Conservation (phyloP, 106 monocot species). For the Dendrobium officinale region DNA sequence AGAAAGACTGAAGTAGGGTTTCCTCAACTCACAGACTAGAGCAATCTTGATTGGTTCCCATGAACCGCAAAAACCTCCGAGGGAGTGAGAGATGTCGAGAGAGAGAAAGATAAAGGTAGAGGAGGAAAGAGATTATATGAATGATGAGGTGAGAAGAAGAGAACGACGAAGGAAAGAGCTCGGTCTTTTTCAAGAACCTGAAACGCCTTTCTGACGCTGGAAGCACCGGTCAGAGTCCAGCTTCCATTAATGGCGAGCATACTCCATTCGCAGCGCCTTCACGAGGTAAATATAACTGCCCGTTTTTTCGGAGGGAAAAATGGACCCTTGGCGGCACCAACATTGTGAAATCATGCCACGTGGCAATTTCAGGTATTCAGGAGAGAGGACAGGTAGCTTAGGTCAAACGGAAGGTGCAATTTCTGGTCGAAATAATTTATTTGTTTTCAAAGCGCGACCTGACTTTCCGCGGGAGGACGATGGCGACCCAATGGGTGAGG, state of each 20-base stretch:
- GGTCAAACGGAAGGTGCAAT: not conserved
- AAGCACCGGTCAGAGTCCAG: not conserved
- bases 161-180: not conserved
- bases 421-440: not conserved
- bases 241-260: constrained; percentile 2
- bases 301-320: not conserved
- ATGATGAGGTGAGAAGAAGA: too few relatives aligned
- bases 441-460: not conserved
- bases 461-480: not conserved
- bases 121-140: not conserved
- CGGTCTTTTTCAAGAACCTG: constrained; percentile 2
- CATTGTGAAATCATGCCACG: not conserved
- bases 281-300: not conserved
- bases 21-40: not conserved
- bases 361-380: not conserved
- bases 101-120: not conserved
- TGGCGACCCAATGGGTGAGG: too few relatives aligned
- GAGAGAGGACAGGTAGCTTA: not conserved
- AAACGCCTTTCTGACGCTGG: not conserved
- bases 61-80: not conserved
- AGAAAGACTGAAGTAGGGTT: not conserved
- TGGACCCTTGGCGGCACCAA: not conserved
- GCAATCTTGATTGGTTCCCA: not conserved
- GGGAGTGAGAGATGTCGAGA: too few relatives aligned
- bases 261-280: not conserved